phyloP scores from a whole-genome alignment of 1,139 yeast species.

The Saccharomyces hybrid region DNA sequence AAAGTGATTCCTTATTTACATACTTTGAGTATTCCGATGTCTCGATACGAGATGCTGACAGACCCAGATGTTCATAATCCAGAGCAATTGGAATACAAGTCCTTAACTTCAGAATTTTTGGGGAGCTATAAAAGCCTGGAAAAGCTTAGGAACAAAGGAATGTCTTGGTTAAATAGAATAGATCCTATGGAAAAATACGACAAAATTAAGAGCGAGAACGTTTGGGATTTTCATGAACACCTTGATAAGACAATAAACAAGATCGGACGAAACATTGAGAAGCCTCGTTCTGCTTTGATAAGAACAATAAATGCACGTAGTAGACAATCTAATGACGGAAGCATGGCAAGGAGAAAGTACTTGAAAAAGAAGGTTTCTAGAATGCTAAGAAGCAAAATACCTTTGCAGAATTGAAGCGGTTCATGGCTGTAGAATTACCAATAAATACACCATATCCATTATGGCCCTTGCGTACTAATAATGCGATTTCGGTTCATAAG shows the following conservation, averaged over 20 bases:
- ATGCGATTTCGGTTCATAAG: background rate
- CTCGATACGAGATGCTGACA: background rate
- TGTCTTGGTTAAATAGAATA: background rate
- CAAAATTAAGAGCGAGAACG: background rate
- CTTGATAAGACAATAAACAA: background rate
- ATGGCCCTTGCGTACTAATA: no score
- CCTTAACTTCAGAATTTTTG: background rate
- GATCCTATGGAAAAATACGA: conserved; percentile 1
- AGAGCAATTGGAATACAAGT: background rate
- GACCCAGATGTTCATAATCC: background rate
- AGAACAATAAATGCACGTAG: background rate
- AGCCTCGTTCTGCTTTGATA: background rate
- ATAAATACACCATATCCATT: no score
- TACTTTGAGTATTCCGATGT: conserved; percentile 35
- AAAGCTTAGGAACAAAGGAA: background rate
- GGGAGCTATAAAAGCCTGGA: background rate
- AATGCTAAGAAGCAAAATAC: background rate
- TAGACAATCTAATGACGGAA: background rate
- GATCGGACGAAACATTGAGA: conserved; percentile 4
- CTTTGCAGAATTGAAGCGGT: background rate
- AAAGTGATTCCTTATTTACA: conserved; percentile 54
- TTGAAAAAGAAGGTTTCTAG: background rate
- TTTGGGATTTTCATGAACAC: background rate
- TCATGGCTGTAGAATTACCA: background rate
- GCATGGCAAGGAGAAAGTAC: background rate